Percentiles rank a stretch among this genome's conserved stretches.
These are phyloP conservation scores for Corinectria fuckeliana DNA, from an alignment of 2,329 filamentous ascomycete species.

Conservation along the genomic window DNA sequence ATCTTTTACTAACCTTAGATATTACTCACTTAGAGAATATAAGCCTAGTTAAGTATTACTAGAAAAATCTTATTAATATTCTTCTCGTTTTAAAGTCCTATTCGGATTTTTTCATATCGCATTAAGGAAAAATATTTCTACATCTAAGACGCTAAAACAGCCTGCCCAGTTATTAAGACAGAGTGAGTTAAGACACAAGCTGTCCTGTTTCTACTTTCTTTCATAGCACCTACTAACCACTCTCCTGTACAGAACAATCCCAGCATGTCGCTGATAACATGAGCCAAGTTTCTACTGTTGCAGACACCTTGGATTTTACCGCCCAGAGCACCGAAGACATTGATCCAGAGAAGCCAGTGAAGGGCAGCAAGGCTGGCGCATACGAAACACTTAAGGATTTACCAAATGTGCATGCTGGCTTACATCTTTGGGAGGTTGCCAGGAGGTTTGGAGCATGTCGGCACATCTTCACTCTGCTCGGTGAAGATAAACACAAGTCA, in stretches of 20 bases:
- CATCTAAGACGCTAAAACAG: background rate
- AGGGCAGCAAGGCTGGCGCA: background rate
- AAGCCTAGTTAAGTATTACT: too few species aligned
- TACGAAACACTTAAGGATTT: background rate
- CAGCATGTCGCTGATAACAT: background rate
- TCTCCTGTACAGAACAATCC: background rate
- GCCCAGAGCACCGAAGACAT: background rate
- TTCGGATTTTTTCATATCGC: background rate
- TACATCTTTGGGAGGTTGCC: background rate
- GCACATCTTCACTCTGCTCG: background rate
- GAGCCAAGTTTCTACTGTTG: background rate
- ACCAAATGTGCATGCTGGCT: background rate
- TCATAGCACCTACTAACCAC: background rate
- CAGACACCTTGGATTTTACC: background rate
- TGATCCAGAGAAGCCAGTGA: background rate
- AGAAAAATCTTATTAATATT: too few species aligned
- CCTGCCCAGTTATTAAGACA: background rate
- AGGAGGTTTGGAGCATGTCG: background rate
- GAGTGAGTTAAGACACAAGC: background rate
- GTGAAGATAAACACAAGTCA: background rate
- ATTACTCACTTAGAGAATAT: too few species aligned
- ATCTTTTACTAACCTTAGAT: too few species aligned
- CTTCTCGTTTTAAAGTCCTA: too few species aligned
- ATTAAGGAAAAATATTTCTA: background rate
- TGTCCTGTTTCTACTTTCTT: background rate